Conservation (phyloP, 2,329 filamentous ascomycete genomes). For the Diplodia seriata region DNA sequence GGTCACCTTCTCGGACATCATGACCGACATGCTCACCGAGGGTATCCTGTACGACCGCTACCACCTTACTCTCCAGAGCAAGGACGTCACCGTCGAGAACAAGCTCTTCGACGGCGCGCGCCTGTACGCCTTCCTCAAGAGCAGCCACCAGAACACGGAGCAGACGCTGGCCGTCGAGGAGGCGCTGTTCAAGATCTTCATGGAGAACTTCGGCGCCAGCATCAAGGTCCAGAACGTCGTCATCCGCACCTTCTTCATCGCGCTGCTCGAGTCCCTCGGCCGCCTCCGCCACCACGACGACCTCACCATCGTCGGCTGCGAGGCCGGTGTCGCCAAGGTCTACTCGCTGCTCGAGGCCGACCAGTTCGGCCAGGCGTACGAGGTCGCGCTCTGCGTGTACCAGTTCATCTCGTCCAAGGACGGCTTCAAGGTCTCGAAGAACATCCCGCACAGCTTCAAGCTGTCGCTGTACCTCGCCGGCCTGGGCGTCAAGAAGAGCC, state of each 20-base stretch:
- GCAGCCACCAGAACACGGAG: constrained; percentile 16
- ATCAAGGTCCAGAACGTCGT: constrained; percentile 28
- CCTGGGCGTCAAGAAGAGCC: constrained; percentile 39
- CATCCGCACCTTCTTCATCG: constrained; percentile 32
- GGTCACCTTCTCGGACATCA: constrained; percentile 50
- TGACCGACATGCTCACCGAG: constrained; percentile 51
- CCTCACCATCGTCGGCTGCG: constrained; percentile 19
- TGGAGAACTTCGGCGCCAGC: constrained; percentile 26
- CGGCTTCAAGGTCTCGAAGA: constrained; percentile 43
- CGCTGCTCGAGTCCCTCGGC: constrained; percentile 29
- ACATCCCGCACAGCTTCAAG: constrained; percentile 50
- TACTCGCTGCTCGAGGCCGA: constrained; percentile 37
- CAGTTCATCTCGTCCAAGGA: constrained; percentile 43
- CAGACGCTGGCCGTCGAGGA: constrained; percentile 29
- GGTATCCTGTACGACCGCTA: constrained; percentile 46
- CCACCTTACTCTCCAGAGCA: constrained; percentile 42
- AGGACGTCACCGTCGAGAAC: constrained; percentile 47
- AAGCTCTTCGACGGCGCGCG: constrained; percentile 44
- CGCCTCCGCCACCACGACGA: constrained; percentile 29
- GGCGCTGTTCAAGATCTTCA: constrained; percentile 28
- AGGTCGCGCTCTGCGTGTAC: constrained; percentile 45
- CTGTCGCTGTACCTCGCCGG: constrained; percentile 45
- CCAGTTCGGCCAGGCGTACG: constrained; percentile 45
- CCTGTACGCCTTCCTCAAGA: constrained; percentile 41
- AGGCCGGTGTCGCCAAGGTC: constrained; percentile 29